Conservation (phyloP, 106 monocot genomes). For the Chionographis japonica region DNA sequence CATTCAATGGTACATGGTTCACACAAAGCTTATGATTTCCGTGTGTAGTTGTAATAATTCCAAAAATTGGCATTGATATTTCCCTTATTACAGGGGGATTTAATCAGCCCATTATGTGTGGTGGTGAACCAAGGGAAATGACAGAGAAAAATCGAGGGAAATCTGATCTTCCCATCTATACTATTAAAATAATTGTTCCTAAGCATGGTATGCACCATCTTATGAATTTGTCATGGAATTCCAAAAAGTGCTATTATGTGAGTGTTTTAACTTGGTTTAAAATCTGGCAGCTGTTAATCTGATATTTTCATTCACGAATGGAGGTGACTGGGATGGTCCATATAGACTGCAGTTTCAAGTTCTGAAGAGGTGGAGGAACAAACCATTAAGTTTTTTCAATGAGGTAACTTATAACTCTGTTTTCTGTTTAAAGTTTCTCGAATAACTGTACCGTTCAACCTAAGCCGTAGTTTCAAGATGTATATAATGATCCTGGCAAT, state of each 20-base stretch:
- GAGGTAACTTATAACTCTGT: conserved; percentile 33
- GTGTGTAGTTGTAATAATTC: not conserved
- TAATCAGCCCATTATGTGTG: conserved; percentile 95
- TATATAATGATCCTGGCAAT: too few relatives aligned
- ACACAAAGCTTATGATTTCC: not conserved
- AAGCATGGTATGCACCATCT: conserved; percentile 52
- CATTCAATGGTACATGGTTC: conserved; percentile 63
- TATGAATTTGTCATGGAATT: not conserved
- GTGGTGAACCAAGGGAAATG: conserved; percentile 84
- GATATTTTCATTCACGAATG: conserved; percentile 94
- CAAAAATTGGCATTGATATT: not conserved
- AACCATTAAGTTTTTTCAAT: conserved; percentile 71
- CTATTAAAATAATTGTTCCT: conserved; percentile 70
- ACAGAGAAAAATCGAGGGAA: conserved; percentile 63
- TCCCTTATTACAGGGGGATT: conserved; percentile 64
- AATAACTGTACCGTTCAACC: too few relatives aligned
- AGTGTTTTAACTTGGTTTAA: not conserved
- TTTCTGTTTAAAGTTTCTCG: not conserved
- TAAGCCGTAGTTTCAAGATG: too few relatives aligned
- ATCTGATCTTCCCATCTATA: conserved; percentile 77
- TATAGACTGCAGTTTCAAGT: conserved; percentile 68
- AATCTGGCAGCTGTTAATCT: conserved; percentile 55
- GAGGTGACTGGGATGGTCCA: conserved; percentile 84
- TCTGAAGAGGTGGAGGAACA: conserved; percentile 58
- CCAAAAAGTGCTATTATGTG: not conserved